Conservation (phyloP, 1,139 yeast species). For the Saccharomycopsis hybrid region DNA sequence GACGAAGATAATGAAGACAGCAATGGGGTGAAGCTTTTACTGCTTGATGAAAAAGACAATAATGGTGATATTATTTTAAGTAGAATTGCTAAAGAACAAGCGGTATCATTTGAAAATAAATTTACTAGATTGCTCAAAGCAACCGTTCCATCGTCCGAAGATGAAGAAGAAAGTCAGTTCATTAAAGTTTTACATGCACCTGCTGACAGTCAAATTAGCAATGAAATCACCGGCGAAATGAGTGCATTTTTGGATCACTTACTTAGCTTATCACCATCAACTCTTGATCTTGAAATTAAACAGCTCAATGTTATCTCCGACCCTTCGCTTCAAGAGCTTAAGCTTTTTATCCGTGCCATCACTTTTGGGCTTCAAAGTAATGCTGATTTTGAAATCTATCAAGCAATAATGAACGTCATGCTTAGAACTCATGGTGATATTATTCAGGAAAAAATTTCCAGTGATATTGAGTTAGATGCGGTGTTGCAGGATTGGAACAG, state of each 20-base stretch:
- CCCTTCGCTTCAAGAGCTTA: constrained; percentile 50
- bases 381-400: constrained; percentile 59
- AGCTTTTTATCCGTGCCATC: constrained; percentile 59
- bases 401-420: constrained; percentile 74
- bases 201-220: constrained; percentile 24
- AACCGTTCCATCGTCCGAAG: not conserved
- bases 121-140: constrained; percentile 45
- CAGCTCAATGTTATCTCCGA: constrained; percentile 51
- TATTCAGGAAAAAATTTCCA: constrained; percentile 41
- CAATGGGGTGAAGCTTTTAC: not conserved
- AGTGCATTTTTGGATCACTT: constrained; percentile 47
- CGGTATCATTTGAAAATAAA: constrained; percentile 28
- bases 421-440: constrained; percentile 81
- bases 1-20: constrained; percentile 22
- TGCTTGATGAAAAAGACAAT: constrained; percentile 17
- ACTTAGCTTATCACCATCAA: constrained; percentile 65
- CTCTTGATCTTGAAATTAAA: constrained; percentile 79
- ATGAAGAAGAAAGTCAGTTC: not conserved
- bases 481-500: constrained; percentile 47
- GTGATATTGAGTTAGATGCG: constrained; percentile 33
- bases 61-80: constrained; percentile 13
- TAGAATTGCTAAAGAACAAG: constrained; percentile 22
- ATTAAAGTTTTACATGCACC: not conserved
- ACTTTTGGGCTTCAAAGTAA: constrained; percentile 52
- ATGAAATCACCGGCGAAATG: constrained; percentile 30